Evolutionary conservation across 2,329 filamentous ascomycete genomes (phyloP).

Genomic region (Sclerotinia glacialis): DNA sequence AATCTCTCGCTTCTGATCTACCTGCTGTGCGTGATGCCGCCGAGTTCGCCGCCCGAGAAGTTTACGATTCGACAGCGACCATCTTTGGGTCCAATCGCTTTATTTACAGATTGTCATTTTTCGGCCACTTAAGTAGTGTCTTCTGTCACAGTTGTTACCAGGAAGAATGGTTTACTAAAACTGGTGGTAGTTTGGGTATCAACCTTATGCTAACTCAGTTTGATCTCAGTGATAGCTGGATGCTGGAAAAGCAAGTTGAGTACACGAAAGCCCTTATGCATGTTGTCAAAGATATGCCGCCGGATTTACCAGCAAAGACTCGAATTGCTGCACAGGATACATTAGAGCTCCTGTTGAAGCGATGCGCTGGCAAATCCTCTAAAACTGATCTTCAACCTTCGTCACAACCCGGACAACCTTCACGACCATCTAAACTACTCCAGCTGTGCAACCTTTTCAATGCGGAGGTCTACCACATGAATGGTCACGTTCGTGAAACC

Average conservation of each 20-base stretch:
- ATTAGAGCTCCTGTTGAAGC: constrained; percentile 72
- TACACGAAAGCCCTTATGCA: constrained; percentile 91
- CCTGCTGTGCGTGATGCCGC: constrained; percentile 77
- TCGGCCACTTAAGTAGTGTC: constrained; percentile 73
- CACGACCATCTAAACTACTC: constrained; percentile 63
- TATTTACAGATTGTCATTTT: constrained; percentile 77
- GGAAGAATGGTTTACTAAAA: constrained; percentile 98
- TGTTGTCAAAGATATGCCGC: constrained; percentile 97
- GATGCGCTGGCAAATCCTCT: constrained; percentile 74
- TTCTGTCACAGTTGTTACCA: constrained; percentile 96
- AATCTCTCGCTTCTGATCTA: constrained; percentile 84
- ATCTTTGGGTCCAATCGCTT: constrained; percentile 75
- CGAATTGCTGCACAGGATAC: constrained; percentile 79
- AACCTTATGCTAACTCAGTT: constrained; percentile 81
- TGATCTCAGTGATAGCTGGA: constrained; percentile 79
- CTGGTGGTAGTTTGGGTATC: constrained; percentile 87
- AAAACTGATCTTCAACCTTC: constrained; percentile 68
- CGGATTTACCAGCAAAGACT: constrained; percentile 88
- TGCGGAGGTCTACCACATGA: constrained; percentile 90
- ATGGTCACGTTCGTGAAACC: constrained; percentile 86
- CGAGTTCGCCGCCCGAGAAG: constrained; percentile 71
- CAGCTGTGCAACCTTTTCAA: constrained; percentile 83
- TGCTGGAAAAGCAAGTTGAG: constrained; percentile 77
- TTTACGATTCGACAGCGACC: constrained; percentile 71
- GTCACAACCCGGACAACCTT: constrained; percentile 54